Percentiles rank a stretch among this genome's conserved stretches.
phyloP scores from a whole-genome alignment of 202 grass and related monocot species.

The Dendrocalamus latiflorus region DNA sequence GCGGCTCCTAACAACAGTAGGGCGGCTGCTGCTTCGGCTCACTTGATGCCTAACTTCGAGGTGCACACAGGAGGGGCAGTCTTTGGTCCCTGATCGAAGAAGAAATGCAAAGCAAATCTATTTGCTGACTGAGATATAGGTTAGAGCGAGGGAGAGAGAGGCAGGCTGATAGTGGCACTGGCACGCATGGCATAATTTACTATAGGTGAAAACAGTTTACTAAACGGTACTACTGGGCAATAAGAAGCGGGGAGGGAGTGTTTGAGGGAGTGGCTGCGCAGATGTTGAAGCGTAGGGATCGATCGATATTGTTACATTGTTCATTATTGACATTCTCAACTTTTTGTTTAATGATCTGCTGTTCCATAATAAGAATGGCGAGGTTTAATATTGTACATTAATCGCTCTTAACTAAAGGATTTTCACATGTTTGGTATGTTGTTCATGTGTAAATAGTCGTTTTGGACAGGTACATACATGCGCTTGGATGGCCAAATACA shows the following conservation, averaged over 20 bases:
- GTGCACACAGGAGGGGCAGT: conserved; percentile 58
- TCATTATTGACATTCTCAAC: conserved; percentile 38
- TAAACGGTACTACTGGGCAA: conserved; percentile 23
- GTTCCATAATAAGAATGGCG: conserved; percentile 20
- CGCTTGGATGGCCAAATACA: too few relatives aligned
- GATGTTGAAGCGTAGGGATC: conserved; percentile 26
- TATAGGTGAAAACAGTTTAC: not conserved
- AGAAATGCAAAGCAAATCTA: not conserved
- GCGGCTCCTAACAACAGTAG: conserved; percentile 42
- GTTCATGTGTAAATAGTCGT: not conserved
- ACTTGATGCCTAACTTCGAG: conserved; percentile 82
- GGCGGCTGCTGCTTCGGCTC: conserved; percentile 36
- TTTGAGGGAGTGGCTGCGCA: conserved; percentile 27
- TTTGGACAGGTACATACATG: not conserved
- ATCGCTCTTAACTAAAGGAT: not conserved
- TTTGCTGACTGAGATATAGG: conserved; percentile 39
- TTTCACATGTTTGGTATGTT: not conserved
- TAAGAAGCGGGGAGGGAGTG: conserved; percentile 7
- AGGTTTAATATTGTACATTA: conserved; percentile 11
- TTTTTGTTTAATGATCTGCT: conserved; percentile 39
- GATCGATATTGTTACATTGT: conserved; percentile 29
- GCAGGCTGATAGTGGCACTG: conserved; percentile 4
- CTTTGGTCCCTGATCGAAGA: conserved; percentile 59
- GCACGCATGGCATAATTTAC: conserved; percentile 1
- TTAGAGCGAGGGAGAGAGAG: conserved; percentile 27